phyloP scores from a whole-genome alignment of 345 rosid genomes.

The Citrus mangshanensis region DNA sequence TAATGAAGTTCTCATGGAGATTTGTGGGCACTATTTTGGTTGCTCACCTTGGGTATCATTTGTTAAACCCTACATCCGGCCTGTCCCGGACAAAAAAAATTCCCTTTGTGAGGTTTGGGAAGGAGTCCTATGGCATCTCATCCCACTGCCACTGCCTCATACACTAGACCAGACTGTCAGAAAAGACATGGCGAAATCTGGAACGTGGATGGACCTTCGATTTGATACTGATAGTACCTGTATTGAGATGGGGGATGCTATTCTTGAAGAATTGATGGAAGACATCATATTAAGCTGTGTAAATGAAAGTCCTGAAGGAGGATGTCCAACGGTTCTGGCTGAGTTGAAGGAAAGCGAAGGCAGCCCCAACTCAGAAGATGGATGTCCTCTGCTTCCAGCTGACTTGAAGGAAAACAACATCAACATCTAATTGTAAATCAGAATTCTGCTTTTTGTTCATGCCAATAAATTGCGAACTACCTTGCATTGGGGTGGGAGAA shows the following conservation, averaged over 20 bases:
- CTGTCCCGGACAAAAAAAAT: constrained; percentile 43
- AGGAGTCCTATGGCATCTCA: constrained; percentile 69
- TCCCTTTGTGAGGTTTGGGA: constrained; percentile 51
- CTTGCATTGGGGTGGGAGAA: not conserved
- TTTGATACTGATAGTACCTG: constrained; percentile 43
- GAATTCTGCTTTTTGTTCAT: not conserved
- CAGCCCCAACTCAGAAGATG: constrained; percentile 21
- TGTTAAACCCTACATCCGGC: constrained; percentile 41
- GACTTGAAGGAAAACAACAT: constrained; percentile 31
- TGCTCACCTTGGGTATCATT: constrained; percentile 53
- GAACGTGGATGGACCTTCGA: constrained; percentile 70
- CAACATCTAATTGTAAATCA: constrained; percentile 17
- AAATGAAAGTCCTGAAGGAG: constrained; percentile 19
- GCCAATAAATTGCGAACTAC: constrained; percentile 1
- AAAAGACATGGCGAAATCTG: constrained; percentile 62
- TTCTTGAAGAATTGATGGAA: constrained; percentile 61
- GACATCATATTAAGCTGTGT: constrained; percentile 41
- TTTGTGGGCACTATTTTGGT: constrained; percentile 41
- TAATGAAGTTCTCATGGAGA: constrained; percentile 72
- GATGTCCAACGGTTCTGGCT: constrained; percentile 14
- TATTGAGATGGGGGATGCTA: constrained; percentile 45
- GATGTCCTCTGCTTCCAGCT: constrained; percentile 14
- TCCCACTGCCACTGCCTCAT: constrained; percentile 60
- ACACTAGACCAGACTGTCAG: constrained; percentile 66
- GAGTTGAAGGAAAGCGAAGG: constrained; percentile 33